Conservation (phyloP, 2,329 filamentous ascomycete genomes). For the Diaporthe eres region DNA sequence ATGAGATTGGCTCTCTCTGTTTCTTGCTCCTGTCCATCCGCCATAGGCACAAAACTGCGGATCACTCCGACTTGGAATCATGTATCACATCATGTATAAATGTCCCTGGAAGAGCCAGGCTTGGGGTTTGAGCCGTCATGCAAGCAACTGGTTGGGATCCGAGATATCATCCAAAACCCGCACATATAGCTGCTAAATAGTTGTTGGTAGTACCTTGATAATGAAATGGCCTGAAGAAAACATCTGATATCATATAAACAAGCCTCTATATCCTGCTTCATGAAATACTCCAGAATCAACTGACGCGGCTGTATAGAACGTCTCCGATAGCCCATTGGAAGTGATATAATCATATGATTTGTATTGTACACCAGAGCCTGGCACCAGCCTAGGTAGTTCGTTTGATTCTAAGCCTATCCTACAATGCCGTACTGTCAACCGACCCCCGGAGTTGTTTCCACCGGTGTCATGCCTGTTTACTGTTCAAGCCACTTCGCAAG, state of each 20-base stretch:
- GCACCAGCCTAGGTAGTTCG: not conserved
- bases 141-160: not conserved
- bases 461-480: not conserved
- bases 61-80: not conserved
- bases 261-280: too few species aligned
- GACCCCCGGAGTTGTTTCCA: not conserved
- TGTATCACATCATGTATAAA: not conserved
- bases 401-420: not conserved
- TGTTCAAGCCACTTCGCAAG: not conserved
- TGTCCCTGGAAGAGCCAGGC: not conserved
- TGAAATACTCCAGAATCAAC: not conserved
- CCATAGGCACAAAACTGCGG: not conserved
- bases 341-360: not conserved
- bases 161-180: too few species aligned
- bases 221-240: not conserved
- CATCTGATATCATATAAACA: not conserved
- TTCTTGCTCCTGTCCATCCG: not conserved
- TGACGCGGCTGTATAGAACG: not conserved
- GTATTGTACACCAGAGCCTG: not conserved
- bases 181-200: not conserved
- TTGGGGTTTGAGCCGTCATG: not conserved
- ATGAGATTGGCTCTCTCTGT: not conserved
- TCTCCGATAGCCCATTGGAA: not conserved
- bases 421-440: not conserved
- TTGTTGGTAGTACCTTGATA: not conserved